phyloP scores from a whole-genome alignment of 1,284 basidiomycete genomes.

The Leccinum insigne region DNA sequence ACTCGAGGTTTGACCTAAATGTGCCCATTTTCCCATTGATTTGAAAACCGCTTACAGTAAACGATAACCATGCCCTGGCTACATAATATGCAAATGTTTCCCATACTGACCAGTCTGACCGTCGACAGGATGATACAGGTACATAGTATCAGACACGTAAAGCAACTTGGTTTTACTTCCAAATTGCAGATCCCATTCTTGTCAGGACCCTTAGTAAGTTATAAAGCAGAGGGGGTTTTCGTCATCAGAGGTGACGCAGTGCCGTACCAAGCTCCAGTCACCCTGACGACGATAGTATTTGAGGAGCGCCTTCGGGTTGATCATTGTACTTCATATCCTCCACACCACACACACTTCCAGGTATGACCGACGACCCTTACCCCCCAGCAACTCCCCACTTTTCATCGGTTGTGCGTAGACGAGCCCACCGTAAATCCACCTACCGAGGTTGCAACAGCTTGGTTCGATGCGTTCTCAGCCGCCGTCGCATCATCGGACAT shows the following conservation, averaged over 20 bases:
- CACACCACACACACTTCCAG: no score
- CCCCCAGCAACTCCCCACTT: constrained; percentile 31
- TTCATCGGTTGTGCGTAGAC: constrained; percentile 27
- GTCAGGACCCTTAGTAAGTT: no score
- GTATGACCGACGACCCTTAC: constrained; percentile 22
- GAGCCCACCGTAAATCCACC: constrained; percentile 22
- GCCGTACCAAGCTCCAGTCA: not conserved
- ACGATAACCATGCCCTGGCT: no score
- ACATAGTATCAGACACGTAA: no score
- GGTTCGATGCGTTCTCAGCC: constrained; percentile 33
- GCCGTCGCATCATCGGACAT: constrained; percentile 32
- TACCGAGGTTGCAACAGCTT: constrained; percentile 25
- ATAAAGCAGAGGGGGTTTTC: not conserved
- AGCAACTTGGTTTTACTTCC: no score
- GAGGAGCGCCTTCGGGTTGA: not conserved
- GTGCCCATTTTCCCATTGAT: no score
- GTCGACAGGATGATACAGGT: no score
- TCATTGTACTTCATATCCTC: not conserved
- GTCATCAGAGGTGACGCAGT: not conserved
- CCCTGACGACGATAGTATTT: not conserved
- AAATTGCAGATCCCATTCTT: no score
- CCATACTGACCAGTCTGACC: no score
- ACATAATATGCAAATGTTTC: no score
- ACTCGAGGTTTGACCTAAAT: no score
- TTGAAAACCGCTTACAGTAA: no score